Conservation (phyloP, 164 flowering plant species). For the Buxus sempervirens region DNA sequence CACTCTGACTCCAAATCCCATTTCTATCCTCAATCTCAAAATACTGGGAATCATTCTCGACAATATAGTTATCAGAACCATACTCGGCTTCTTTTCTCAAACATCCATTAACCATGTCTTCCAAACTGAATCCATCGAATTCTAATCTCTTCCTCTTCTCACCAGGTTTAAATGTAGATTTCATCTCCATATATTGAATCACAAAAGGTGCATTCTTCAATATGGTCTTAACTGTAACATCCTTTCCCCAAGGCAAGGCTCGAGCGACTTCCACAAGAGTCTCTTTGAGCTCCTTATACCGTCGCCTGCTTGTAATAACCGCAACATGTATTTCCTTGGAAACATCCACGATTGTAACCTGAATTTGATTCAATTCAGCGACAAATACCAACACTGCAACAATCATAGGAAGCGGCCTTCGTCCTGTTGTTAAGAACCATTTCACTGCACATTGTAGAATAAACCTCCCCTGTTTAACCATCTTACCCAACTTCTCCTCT, state of each 20-base stretch:
- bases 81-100: slow-evolving; percentile 30
- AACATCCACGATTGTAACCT: slow-evolving; percentile 46
- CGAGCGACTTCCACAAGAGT: slow-evolving; percentile 64
- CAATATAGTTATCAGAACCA: slow-evolving; percentile 12
- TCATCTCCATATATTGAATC: slow-evolving; percentile 71
- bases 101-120: slow-evolving; percentile 33
- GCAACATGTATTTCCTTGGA: slow-evolving; percentile 51
- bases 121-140: slow-evolving; percentile 28
- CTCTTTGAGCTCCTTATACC: slow-evolving; percentile 69
- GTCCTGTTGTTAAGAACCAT: slow-evolving; percentile 83
- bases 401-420: slow-evolving; percentile 66
- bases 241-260: slow-evolving; percentile 84
- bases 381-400: slow-evolving; percentile 65
- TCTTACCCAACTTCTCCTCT: slow-evolving; percentile 29
- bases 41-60: slow-evolving; percentile 21
- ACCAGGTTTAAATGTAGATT: slow-evolving; percentile 38
- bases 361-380: slow-evolving; percentile 50
- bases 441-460: slow-evolving; percentile 64
- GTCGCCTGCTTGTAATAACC: slow-evolving; percentile 38
- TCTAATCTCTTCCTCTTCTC: neutral
- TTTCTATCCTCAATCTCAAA: slow-evolving; percentile 17
- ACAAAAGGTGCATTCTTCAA: slow-evolving; percentile 54
- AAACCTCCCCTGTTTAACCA: slow-evolving; percentile 68
- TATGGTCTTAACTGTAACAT: slow-evolving; percentile 67
- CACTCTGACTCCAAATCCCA: slow-evolving; percentile 9